A percentile compares a stretch with the other conserved stretches of the same genome.
Conservation (phyloP, 805 yeast genomes). For the Scheffersomyces ergatensis region DNA sequence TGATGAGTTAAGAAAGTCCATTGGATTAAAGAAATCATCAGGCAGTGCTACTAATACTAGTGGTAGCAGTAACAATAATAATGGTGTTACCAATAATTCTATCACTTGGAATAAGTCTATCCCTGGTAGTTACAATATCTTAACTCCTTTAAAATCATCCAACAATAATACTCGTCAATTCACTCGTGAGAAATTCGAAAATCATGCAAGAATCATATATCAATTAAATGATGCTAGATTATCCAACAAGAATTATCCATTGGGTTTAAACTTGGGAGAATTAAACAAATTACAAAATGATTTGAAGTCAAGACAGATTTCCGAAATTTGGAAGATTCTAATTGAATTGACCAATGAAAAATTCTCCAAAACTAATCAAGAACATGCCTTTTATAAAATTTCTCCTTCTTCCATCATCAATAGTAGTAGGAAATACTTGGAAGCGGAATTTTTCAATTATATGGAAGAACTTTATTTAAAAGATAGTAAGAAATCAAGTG, state of each 20-base stretch:
- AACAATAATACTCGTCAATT: slow-evolving; percentile 23
- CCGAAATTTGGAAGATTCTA: slow-evolving; percentile 73
- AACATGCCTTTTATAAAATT: slow-evolving; percentile 26
- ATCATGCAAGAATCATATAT: slow-evolving; percentile 69
- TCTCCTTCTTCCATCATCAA: slow-evolving; percentile 40
- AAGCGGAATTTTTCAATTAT: slow-evolving; percentile 73
- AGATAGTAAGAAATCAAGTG: slow-evolving; percentile 41
- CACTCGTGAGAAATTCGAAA: slow-evolving; percentile 62
- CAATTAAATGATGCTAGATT: slow-evolving; percentile 71
- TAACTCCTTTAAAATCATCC: slow-evolving; percentile 26
- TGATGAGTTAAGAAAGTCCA: slow-evolving; percentile 66
- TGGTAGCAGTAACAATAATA: slow-evolving; percentile 4
- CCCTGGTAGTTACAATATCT: slow-evolving; percentile 29
- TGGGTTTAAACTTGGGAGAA: slow-evolving; percentile 60
- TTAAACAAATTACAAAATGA: slow-evolving; percentile 58
- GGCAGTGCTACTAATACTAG: too few relatives aligned
- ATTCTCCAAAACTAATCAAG: slow-evolving; percentile 29
- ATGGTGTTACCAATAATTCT: slow-evolving; percentile 16
- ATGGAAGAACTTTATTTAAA: slow-evolving; percentile 63
- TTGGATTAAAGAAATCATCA: slow-evolving; percentile 45
- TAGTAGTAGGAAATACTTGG: slow-evolving; percentile 62
- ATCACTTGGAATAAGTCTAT: slow-evolving; percentile 34
- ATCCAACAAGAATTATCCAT: slow-evolving; percentile 47
- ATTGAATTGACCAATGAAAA: slow-evolving; percentile 43
- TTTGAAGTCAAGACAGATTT: slow-evolving; percentile 64